Evolutionary conservation across 768 basidiomycete genomes (phyloP).

Genomic region (Mycena galericulata): DNA sequence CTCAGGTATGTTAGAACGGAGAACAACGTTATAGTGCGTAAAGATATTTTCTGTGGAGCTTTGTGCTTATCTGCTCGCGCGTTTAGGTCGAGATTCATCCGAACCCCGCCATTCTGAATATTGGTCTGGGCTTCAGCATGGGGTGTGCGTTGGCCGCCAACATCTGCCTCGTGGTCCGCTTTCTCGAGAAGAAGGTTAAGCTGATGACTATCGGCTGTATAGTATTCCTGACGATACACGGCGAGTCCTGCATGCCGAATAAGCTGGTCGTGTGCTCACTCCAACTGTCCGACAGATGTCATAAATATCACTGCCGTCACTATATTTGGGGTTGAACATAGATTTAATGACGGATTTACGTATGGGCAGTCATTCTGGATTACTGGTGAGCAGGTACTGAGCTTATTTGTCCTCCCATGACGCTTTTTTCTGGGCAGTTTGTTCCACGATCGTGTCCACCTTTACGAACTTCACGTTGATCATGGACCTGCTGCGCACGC

Average conservation of each 20-base stretch:
- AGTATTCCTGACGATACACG: constrained; percentile 76
- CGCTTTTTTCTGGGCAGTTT: constrained; percentile 48
- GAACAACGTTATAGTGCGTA: too few species aligned
- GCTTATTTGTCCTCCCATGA: neutral
- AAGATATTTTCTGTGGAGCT: too few species aligned
- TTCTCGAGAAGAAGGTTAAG: constrained; percentile 76
- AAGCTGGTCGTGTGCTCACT: constrained; percentile 12
- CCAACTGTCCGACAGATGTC: constrained; percentile 59
- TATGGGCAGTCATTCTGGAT: constrained; percentile 83
- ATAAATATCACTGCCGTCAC: constrained; percentile 74
- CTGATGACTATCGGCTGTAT: constrained; percentile 73
- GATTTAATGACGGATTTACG: constrained; percentile 74
- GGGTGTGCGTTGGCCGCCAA: constrained; percentile 77
- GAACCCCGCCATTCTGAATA: constrained; percentile 70
- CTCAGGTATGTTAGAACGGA: too few species aligned
- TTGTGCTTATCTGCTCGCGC: too few species aligned
- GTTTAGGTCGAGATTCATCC: constrained; percentile 61
- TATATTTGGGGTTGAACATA: constrained; percentile 72
- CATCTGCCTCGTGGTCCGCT: constrained; percentile 72
- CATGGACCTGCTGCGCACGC: constrained; percentile 67
- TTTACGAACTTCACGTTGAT: constrained; percentile 77
- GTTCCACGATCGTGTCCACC: constrained; percentile 75
- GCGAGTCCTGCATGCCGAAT: constrained; percentile 50
- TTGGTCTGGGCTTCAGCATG: constrained; percentile 76
- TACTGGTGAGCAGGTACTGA: constrained; percentile 46